These are phyloP conservation scores for Fusarium incarnatum DNA, from an alignment of 2,329 filamentous ascomycete species.

Conservation along the genomic window DNA sequence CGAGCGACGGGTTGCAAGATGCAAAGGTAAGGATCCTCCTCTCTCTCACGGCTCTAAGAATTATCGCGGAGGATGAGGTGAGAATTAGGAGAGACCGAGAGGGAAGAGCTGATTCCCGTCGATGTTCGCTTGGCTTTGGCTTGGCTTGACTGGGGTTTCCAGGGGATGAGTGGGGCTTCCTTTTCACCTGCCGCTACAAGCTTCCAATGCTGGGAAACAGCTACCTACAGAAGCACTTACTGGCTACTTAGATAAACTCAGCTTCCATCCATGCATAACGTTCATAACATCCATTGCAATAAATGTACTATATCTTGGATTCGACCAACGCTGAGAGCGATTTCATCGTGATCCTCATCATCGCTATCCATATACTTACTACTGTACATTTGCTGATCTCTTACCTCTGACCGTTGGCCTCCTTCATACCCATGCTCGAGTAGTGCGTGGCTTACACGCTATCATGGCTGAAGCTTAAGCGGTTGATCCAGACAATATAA, in stretches of 20 bases:
- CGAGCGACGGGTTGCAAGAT: slow-evolving; percentile 41
- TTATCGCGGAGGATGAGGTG: slow-evolving; percentile 43
- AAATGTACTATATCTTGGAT: not conserved
- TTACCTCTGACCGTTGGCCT: slow-evolving; percentile 16
- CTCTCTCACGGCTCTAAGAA: slow-evolving; percentile 40
- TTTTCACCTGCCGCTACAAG: not conserved
- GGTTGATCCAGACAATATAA: slow-evolving; percentile 22
- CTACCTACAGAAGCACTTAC: slow-evolving; percentile 1
- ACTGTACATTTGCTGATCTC: not conserved
- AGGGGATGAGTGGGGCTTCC: slow-evolving; percentile 31
- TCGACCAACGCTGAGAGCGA: not conserved
- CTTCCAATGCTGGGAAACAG: slow-evolving; percentile 5
- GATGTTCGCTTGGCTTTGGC: slow-evolving; percentile 20
- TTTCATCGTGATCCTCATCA: not conserved
- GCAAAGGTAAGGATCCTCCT: slow-evolving; percentile 45
- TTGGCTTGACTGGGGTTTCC: slow-evolving; percentile 21
- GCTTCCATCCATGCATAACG: not conserved
- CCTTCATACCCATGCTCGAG: slow-evolving; percentile 22
- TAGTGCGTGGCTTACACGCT: slow-evolving; percentile 20
- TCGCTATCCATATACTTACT: not conserved
- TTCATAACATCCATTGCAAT: not conserved
- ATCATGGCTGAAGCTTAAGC: slow-evolving; percentile 3
- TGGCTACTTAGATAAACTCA: not conserved
- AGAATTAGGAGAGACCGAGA: slow-evolving; percentile 38
- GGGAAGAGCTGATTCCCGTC: slow-evolving; percentile 22